Evolutionary conservation across 2,329 filamentous ascomycete species (phyloP), one percentile per base, ranked within the genome.

Genomic region (Fusarium sp.): DNA sequence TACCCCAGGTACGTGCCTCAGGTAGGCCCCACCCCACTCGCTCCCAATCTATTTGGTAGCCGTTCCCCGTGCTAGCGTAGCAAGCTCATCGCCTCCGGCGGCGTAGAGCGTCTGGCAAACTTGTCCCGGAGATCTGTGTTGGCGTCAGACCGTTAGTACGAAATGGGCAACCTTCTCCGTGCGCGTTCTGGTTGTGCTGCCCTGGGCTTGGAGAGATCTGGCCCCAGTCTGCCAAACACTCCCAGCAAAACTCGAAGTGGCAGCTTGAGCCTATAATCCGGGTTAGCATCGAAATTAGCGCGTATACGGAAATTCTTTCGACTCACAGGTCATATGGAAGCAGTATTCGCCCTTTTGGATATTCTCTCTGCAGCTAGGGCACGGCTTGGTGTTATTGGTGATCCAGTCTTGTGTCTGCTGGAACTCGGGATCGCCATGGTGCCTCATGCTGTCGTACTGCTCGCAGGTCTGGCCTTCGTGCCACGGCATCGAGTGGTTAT

Each of bases 311-410:
- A 6, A 4, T 3, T 34, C 3, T 3, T 12, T 47, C 7, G 31
- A 53, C 64, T 51, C 10, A 52, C 63, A 66, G 2, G 60, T 66
- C 63, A 66, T 66, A 10, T 66, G 60, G 10, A 64, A 66, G 16
- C 63, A 64, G 11, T 34, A 48, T 12, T 55, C 31, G 18, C 44
- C 62, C 13, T 66, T 66, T n/a, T 66, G 41, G 1, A 66, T 58
- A 3, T 60, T 48, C 16, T 55, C 52, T 6, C 28, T 8, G 36
- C 60, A 66, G 47, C 41, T 44, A 3, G 63, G 63, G 15, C 60
- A 66, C 10, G 43, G 54, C 34, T 64, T 66, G 2, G 60, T 66
- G 18, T 66, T 64, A 3, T 23, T 41, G 1, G 36, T 13, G 31
- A 60, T 60, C 47, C 47, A 60, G 1, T 34, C 54, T 18, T 40